Evolutionary conservation across 2,329 filamentous ascomycete genomes (phyloP).

Genomic region (Byssothecium circinans): DNA sequence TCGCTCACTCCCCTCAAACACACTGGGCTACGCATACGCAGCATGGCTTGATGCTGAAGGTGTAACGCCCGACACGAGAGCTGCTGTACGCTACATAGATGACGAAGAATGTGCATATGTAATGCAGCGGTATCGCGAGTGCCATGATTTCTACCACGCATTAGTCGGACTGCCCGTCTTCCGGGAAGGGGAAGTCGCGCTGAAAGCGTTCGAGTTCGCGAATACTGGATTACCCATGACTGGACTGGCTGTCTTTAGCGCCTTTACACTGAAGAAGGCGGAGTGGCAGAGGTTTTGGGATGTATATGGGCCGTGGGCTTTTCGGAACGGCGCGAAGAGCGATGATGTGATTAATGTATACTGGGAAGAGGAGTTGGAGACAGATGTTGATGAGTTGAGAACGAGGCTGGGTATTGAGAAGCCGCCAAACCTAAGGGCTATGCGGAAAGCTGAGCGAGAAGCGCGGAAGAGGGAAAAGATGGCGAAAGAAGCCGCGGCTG

Average conservation of each 20-base stretch:
- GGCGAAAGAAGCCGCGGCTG: constrained; percentile 35
- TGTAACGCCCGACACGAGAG: constrained; percentile 87
- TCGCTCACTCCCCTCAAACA: constrained; percentile 69
- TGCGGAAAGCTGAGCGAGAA: constrained; percentile 70
- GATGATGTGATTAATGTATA: constrained; percentile 93
- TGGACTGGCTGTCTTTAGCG: constrained; percentile 77
- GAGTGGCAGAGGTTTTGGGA: constrained; percentile 69
- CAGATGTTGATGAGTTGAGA: constrained; percentile 76
- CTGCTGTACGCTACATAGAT: constrained; percentile 84
- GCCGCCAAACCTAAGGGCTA: constrained; percentile 81
- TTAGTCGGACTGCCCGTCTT: constrained; percentile 87
- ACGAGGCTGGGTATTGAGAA: constrained; percentile 78
- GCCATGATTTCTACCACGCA: constrained; percentile 97
- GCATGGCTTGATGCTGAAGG: constrained; percentile 92
- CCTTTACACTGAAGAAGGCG: constrained; percentile 63
- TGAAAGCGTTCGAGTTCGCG: constrained; percentile 96
- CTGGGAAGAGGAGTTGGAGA: constrained; percentile 93
- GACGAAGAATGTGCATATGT: constrained; percentile 96
- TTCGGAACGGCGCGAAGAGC: constrained; percentile 74
- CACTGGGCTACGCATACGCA: constrained; percentile 80
- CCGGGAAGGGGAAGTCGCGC: constrained; percentile 93
- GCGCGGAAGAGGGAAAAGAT: constrained; percentile 68
- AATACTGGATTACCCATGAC: constrained; percentile 97
- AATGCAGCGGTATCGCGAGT: constrained; percentile 96
- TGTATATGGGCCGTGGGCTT: constrained; percentile 86